Evolutionary conservation across 2,329 filamentous ascomycete species (phyloP).

Genomic region (Botrytis paeoniae): DNA sequence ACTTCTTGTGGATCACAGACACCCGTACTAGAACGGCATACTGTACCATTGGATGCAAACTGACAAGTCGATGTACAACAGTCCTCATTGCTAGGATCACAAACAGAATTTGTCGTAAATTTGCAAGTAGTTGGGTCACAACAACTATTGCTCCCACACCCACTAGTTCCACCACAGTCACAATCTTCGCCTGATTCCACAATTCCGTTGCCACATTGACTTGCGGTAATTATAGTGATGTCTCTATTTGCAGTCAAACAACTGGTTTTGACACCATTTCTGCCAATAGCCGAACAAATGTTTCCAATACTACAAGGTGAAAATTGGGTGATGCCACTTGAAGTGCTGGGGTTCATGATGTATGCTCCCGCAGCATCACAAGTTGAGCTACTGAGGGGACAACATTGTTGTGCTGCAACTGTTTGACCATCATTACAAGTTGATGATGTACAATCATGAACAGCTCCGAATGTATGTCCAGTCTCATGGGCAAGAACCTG

Average conservation of each 20-base stretch:
- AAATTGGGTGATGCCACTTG: conserved; percentile 69
- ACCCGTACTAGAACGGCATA: conserved; percentile 79
- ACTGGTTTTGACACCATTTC: conserved; percentile 68
- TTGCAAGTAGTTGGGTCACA: conserved; percentile 85
- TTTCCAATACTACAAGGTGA: conserved; percentile 90
- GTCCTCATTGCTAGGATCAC: conserved; percentile 78
- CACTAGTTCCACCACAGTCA: conserved; percentile 78
- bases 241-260: conserved; percentile 86
- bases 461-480: conserved; percentile 91
- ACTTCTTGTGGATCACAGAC: conserved; percentile 81
- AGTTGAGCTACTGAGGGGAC: conserved; percentile 64
- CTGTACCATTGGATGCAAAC: conserved; percentile 61
- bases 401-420: conserved; percentile 66
- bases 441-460: conserved; percentile 80
- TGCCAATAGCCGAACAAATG: conserved; percentile 80
- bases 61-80: conserved; percentile 70
- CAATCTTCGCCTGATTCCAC: conserved; percentile 93
- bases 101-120: conserved; percentile 70
- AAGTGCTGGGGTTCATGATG: conserved; percentile 95
- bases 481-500: conserved; percentile 94
- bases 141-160: conserved; percentile 74
- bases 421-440: conserved; percentile 63
- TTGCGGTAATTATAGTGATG: conserved; percentile 75
- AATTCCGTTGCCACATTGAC: conserved; percentile 93
- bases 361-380: conserved; percentile 78